These are phyloP conservation scores for Musa itinerans DNA, from an alignment of 176 grass and related monocot species.

Conservation along the genomic window DNA sequence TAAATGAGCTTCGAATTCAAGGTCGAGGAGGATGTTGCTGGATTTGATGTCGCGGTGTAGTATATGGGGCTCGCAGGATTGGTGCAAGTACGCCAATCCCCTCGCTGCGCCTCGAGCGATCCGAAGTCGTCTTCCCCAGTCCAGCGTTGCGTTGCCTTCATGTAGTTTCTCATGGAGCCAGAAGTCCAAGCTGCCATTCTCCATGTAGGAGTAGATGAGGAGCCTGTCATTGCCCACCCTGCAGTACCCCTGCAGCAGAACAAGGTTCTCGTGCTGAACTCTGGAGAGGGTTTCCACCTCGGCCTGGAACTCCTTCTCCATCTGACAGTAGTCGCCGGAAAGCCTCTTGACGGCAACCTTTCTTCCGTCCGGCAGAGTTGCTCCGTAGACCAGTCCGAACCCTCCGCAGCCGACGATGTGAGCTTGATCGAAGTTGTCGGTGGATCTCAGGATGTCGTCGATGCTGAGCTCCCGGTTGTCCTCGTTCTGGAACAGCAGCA, in stretches of 20 bases:
- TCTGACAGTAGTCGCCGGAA: slow-evolving; percentile 83
- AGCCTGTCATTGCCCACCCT: slow-evolving; percentile 65
- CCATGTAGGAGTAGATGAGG: slow-evolving; percentile 93
- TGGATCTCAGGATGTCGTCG: slow-evolving; percentile 79
- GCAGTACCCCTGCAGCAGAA: slow-evolving; percentile 81
- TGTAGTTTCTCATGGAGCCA: slow-evolving; percentile 84
- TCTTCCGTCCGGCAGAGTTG: slow-evolving; percentile 50
- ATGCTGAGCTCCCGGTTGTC: slow-evolving; percentile 61
- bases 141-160: slow-evolving; percentile 48
- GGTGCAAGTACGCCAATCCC: slow-evolving; percentile 75
- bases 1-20: slow-evolving; percentile 72
- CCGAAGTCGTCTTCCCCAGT: slow-evolving; percentile 60
- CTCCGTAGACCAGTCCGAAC: slow-evolving; percentile 87
- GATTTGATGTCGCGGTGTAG: slow-evolving; percentile 94
- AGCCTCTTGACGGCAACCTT: slow-evolving; percentile 83
- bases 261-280: slow-evolving; percentile 81
- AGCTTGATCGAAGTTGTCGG: slow-evolving; percentile 84
- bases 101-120: slow-evolving; percentile 70
- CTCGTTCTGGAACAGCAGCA: slow-evolving; percentile 84
- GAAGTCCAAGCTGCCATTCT: slow-evolving; percentile 93
- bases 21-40: slow-evolving; percentile 88
- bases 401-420: slow-evolving; percentile 86
- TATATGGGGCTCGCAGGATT: slow-evolving; percentile 83
- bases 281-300: slow-evolving; percentile 87
- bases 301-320: slow-evolving; percentile 86